A percentile compares a stretch with the other conserved stretches of the same genome.
phyloP scores from a whole-genome alignment of 2,329 filamentous ascomycete genomes.

The Sporothrix phasma region DNA sequence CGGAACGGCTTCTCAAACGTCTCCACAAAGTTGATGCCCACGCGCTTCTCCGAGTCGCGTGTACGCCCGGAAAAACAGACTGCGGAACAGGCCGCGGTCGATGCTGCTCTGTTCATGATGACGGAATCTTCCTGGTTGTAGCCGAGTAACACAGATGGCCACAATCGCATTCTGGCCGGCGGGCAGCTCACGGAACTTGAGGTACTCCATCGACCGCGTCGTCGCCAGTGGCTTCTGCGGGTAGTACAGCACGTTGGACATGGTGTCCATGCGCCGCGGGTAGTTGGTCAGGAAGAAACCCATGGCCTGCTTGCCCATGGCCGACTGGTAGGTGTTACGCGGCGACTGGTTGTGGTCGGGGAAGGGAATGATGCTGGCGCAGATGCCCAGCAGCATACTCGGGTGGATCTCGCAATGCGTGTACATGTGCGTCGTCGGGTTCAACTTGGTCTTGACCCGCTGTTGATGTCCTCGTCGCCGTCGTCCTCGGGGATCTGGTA shows the following conservation, averaged over 20 bases:
- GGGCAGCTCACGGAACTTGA: constrained; percentile 94
- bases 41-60: constrained; percentile 93
- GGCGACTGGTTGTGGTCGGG: constrained; percentile 98
- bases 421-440: constrained; percentile 80
- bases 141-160: constrained; percentile 91
- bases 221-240: constrained; percentile 95
- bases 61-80: constrained; percentile 95
- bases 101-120: constrained; percentile 99
- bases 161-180: constrained; percentile 98
- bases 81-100: constrained; percentile 92
- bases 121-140: constrained; percentile 99
- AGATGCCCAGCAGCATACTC: constrained; percentile 97
- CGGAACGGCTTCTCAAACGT: constrained; percentile 92
- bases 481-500: constrained; percentile 34
- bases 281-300: constrained; percentile 98
- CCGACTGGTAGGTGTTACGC: constrained; percentile 97
- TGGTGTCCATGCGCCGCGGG: constrained; percentile 94
- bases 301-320: constrained; percentile 99
- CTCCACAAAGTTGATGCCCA: constrained; percentile 88
- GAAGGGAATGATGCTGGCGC: constrained; percentile 98
- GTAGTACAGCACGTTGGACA: constrained; percentile 98
- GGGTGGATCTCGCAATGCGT: constrained; percentile 99
- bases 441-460: constrained; percentile 79
- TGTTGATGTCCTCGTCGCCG: constrained; percentile 66
- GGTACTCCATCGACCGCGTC: constrained; percentile 94